A percentile compares a stretch with the other conserved stretches of the same genome.
Conservation (phyloP, 2,329 filamentous ascomycete genomes). For the Penicillium crustosum region DNA sequence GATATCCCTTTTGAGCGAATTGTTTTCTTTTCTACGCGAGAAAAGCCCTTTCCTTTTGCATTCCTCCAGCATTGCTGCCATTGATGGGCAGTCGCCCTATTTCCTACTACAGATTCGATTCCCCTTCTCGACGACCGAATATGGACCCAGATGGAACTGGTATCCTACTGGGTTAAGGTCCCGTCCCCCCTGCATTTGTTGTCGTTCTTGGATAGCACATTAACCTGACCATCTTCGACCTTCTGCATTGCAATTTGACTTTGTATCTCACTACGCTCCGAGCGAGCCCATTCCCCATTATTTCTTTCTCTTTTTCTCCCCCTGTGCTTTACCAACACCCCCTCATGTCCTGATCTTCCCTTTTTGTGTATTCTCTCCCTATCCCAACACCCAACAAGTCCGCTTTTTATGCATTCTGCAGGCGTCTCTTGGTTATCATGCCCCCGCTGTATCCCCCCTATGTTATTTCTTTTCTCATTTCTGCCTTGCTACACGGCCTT, state of each 20-base stretch:
- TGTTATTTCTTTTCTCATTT: conserved; percentile 18
- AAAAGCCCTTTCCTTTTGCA: conserved; percentile 23
- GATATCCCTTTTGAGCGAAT: conserved; percentile 32
- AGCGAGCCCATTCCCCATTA: conserved; percentile 19
- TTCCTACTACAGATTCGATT: conserved; percentile 11
- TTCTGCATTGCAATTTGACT: conserved; percentile 17
- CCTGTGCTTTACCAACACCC: conserved; percentile 23
- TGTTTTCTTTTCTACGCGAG: conserved; percentile 23
- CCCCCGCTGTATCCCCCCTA: conserved; percentile 20
- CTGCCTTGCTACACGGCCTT: conserved; percentile 19
- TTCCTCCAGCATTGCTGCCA: conserved; percentile 16
- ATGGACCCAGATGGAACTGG: conserved; percentile 23
- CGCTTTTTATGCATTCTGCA: conserved; percentile 39
- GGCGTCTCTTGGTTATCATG: conserved; percentile 35
- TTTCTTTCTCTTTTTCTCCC: conserved; percentile 20
- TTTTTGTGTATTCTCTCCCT: conserved; percentile 19
- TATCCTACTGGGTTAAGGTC: conserved; percentile 16
- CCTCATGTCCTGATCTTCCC: conserved; percentile 25
- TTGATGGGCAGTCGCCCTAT: conserved; percentile 11
- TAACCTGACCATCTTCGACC: conserved; percentile 15
- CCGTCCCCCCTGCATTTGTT: conserved; percentile 21
- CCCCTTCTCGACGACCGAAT: conserved; percentile 16
- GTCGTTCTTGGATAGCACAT: conserved; percentile 13
- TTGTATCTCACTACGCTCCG: conserved; percentile 20
- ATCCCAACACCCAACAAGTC: conserved; percentile 12